These are phyloP conservation scores for Debaryomyces tyrocola DNA, from an alignment of 805 yeast genomes.

Conservation along the genomic window DNA sequence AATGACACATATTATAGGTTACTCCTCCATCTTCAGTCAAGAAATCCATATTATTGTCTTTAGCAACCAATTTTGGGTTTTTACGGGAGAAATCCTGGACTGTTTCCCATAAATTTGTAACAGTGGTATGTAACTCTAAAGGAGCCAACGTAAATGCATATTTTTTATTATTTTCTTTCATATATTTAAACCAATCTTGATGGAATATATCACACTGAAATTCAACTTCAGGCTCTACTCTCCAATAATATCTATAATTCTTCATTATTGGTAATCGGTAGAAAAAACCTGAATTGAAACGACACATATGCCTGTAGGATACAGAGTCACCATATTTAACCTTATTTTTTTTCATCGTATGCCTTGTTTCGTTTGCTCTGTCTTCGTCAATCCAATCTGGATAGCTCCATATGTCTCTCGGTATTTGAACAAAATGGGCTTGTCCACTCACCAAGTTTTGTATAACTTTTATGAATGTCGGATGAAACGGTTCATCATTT, in stretches of 20 bases:
- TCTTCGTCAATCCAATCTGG: constrained; percentile 22
- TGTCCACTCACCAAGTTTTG: constrained; percentile 17
- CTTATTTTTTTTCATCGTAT: constrained; percentile 18
- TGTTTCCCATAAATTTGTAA: constrained; percentile 21
- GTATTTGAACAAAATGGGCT: constrained; percentile 19
- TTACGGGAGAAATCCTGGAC: constrained; percentile 11
- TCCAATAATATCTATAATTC: constrained; percentile 24
- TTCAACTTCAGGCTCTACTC: constrained; percentile 24
- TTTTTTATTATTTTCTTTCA: constrained; percentile 20
- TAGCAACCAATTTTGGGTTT: constrained; percentile 7
- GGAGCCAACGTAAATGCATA: constrained; percentile 24
- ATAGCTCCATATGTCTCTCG: constrained; percentile 20
- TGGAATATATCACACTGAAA: constrained; percentile 19
- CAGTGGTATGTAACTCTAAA: constrained; percentile 20
- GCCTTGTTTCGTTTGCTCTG: constrained; percentile 26
- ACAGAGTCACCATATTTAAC: constrained; percentile 36
- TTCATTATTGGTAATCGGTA: constrained; percentile 17
- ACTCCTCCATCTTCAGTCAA: constrained; percentile 15
- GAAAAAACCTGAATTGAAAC: constrained; percentile 23
- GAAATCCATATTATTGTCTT: constrained; percentile 15
- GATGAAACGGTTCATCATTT: constrained; percentile 22
- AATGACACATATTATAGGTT: constrained; percentile 67
- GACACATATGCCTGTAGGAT: constrained; percentile 25
- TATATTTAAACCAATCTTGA: constrained; percentile 19
- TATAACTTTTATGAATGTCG: constrained; percentile 17